Evolutionary conservation across 1,284 basidiomycete genomes (phyloP).

Genomic region (Ceratobasidium sp.): DNA sequence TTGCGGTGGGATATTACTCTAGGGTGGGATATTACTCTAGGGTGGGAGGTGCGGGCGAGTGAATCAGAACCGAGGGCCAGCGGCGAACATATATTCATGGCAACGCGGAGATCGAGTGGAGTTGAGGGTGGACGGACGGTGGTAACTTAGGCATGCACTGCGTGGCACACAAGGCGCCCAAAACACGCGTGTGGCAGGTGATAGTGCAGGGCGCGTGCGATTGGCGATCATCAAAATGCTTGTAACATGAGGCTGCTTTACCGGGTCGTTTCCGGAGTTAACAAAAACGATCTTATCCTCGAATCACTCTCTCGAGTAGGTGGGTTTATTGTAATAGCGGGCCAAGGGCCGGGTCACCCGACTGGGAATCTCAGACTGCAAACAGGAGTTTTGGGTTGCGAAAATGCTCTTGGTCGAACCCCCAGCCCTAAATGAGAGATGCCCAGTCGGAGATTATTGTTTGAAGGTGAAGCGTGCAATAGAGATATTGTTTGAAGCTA

Average conservation of each 20-base stretch:
- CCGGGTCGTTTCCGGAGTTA: background rate
- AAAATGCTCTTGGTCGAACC: background rate
- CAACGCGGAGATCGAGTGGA: background rate
- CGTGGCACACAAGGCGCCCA: background rate
- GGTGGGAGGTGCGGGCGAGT: background rate
- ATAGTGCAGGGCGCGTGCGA: background rate
- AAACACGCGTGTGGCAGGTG: conserved; percentile 12
- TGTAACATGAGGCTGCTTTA: background rate
- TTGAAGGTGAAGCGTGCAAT: background rate
- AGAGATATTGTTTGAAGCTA: background rate
- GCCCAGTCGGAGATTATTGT: background rate
- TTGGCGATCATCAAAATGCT: background rate
- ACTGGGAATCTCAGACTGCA: background rate
- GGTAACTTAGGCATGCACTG: background rate
- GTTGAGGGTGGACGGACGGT: background rate
- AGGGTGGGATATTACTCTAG: too few species aligned
- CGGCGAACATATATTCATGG: conserved; percentile 2
- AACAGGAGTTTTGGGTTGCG: background rate
- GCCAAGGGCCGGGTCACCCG: background rate
- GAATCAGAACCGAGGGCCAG: background rate
- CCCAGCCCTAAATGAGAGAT: background rate
- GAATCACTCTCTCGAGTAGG: background rate
- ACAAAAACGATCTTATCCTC: background rate
- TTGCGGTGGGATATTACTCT: background rate
- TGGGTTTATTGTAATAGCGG: background rate